These are phyloP conservation scores for Lolium rigidum DNA, from an alignment of 176 grass and related monocot species.

Conservation along the genomic window DNA sequence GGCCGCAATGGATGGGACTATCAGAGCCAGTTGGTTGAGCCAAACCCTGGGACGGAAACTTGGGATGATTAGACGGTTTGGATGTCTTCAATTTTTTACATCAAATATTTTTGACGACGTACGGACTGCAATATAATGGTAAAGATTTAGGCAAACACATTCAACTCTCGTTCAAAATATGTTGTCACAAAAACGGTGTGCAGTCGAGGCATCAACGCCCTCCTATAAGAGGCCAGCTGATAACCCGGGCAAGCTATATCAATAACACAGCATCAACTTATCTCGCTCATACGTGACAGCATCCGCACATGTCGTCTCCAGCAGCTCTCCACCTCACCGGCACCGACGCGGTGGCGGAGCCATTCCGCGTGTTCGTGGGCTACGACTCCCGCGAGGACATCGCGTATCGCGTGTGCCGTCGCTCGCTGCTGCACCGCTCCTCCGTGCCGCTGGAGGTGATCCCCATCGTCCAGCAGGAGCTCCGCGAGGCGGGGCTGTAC, in stretches of 20 bases:
- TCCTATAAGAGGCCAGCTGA: neutral
- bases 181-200: neutral
- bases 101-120: too few relatives aligned
- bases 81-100: too few relatives aligned
- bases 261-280: neutral
- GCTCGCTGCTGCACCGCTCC: conserved; percentile 61
- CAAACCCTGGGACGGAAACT: too few relatives aligned
- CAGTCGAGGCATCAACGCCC: neutral
- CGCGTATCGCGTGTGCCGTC: conserved; percentile 76
- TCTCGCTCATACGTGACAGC: neutral
- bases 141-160: too few relatives aligned
- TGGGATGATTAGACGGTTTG: too few relatives aligned
- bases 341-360: conserved; percentile 13
- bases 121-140: too few relatives aligned
- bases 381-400: conserved; percentile 82
- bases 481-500: conserved; percentile 63
- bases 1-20: too few relatives aligned
- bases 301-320: neutral
- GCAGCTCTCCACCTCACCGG: neutral
- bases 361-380: conserved; percentile 73
- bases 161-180: too few relatives aligned
- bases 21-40: too few relatives aligned
- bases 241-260: neutral
- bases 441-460: conserved; percentile 60
- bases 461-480: conserved; percentile 69